Base-by-base conservation (phyloP, 176 grass and related monocot genomes). In the Zea luxurians region DNA sequence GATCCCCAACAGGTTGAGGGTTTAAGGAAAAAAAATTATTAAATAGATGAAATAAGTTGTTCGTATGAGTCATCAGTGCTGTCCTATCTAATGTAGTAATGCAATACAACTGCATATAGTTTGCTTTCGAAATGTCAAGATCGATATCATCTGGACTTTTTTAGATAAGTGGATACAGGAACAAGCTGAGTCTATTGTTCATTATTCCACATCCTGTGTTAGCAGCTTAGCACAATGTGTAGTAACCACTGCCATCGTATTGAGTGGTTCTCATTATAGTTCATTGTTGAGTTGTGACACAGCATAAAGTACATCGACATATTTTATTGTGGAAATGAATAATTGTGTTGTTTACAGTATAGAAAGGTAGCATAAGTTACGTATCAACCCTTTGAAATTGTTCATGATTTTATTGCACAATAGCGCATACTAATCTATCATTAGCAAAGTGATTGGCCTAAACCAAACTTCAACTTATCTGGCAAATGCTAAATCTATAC, bases 161-260 rank as follows among this genome's bases (percentile, higher is more conserved):
- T 50, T 49, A 49, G 58, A 48, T 36, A 8, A 44, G 13, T 45
- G 44, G 45, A 50, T 40, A 47, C 11, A 37, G 13, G 8, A 48
- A 64, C 9, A 64, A 37, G 18, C 10, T 50, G 75, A 62, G 12
- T 76, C 7, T 20, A 9, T n/a, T n/a, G n/a, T 16, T 9, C 13
- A 64, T 77, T n/a, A 37, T 52, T 46, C 45, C 75, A 66, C 10
- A 53, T 78, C 53, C 5, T 49, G 43, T 64, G 27, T 64, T 53
- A n/a, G n/a, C n/a, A n/a, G 34, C 68, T 37, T 48, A 47, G 73
- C 1, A 15, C 21, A 27, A 76, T 62, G 42, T n/a, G n/a, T n/a
- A n/a, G n/a, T n/a, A n/a, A n/a, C n/a, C n/a, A n/a, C n/a, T 10
- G 9, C 8, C 35, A 52, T 16, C 40, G 34, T 65, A 38, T 37